Evolutionary conservation across 2,329 filamentous ascomycete genomes (phyloP).

Genomic region (Botrytis medusae): DNA sequence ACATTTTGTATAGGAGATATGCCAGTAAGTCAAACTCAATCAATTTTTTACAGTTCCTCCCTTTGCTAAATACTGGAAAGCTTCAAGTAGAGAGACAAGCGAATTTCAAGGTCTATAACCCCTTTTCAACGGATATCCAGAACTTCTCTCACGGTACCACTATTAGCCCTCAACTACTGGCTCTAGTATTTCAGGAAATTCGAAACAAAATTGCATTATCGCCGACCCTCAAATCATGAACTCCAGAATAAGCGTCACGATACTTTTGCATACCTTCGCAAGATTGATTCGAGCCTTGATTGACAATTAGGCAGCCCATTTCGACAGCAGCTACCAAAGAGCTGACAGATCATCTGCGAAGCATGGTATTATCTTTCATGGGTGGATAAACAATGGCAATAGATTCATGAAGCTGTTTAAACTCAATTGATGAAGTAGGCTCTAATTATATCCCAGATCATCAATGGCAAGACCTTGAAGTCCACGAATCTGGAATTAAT

Average conservation of each 20-base stretch:
- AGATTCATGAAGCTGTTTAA: neutral
- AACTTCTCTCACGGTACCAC: neutral
- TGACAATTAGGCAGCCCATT: neutral
- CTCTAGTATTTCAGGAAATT: neutral
- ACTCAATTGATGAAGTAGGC: neutral
- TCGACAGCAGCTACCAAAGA: neutral
- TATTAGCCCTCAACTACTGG: fast-evolving
- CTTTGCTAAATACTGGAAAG: neutral
- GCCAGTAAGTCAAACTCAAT: neutral
- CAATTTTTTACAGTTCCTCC: neutral
- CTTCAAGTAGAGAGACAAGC: neutral
- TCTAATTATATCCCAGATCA: neutral
- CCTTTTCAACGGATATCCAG: neutral
- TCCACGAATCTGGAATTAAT: neutral
- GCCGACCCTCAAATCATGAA: neutral
- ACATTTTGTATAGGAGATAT: neutral
- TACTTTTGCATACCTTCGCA: neutral
- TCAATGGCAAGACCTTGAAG: neutral
- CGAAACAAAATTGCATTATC: neutral
- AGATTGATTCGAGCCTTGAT: fast-evolving
- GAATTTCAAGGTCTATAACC: neutral
- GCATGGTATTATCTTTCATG: neutral
- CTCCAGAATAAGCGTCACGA: neutral
- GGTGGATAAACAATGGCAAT: neutral
- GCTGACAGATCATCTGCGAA: neutral